These are phyloP conservation scores for Kodamaea sagamina DNA, from an alignment of 805 yeast species.

Conservation along the genomic window DNA sequence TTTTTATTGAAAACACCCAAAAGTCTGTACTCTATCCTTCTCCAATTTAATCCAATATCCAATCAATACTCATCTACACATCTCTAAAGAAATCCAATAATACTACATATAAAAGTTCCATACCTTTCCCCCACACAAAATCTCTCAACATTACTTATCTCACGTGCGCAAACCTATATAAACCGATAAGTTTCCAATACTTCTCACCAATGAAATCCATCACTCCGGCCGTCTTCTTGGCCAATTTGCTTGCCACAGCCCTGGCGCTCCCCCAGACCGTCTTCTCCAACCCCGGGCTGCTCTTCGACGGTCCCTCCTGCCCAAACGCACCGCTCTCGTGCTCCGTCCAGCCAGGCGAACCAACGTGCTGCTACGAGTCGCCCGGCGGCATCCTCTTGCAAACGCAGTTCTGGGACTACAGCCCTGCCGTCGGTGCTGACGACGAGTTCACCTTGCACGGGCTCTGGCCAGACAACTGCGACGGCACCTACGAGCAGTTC, in stretches of 20 bases:
- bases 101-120: too few relatives aligned
- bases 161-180: too few relatives aligned
- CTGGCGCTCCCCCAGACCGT: background rate
- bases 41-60: too few relatives aligned
- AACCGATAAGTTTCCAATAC: too few relatives aligned
- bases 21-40: too few relatives aligned
- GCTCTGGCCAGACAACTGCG: constrained; percentile 86
- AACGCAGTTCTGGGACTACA: constrained; percentile 93
- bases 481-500: constrained; percentile 77
- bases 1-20: too few relatives aligned
- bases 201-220: background rate
- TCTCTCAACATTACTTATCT: too few relatives aligned
- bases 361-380: constrained; percentile 77
- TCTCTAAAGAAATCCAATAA: too few relatives aligned
- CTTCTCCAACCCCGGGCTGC: background rate
- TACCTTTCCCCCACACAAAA: too few relatives aligned
- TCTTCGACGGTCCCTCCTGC: constrained; percentile 35
- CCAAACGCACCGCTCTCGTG: constrained; percentile 69
- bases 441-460: constrained; percentile 82
- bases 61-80: too few relatives aligned
- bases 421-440: constrained; percentile 68
- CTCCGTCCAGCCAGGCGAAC: constrained; percentile 28
- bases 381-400: constrained; percentile 83
- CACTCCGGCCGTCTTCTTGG: constrained; percentile 1
- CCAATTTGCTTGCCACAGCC: background rate